A percentile compares a stretch with the other conserved stretches of the same genome.
These are phyloP conservation scores for Acanthamoeba triangularis DNA, from an alignment of 208 protist species.

Conservation along the genomic window DNA sequence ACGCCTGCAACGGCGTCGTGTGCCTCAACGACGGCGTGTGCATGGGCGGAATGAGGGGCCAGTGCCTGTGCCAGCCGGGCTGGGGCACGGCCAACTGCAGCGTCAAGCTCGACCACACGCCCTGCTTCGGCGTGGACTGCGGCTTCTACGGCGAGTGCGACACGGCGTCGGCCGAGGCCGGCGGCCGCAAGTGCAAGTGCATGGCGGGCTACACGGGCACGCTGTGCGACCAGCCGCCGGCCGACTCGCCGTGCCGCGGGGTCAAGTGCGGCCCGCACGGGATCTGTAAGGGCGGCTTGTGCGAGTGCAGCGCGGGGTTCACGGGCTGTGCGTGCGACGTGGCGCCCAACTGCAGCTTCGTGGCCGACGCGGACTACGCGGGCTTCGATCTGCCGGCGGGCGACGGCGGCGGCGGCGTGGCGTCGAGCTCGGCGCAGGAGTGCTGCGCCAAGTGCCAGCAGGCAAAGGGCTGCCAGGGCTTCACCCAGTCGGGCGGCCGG, in stretches of 20 bases:
- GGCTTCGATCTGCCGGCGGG: conserved; percentile 44
- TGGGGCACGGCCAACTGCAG: conserved; percentile 54
- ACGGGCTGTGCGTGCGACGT: conserved; percentile 67
- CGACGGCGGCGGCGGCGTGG: neutral
- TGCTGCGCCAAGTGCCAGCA: conserved; percentile 34
- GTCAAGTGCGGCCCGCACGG: conserved; percentile 38
- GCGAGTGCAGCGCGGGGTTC: conserved; percentile 54
- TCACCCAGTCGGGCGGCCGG: neutral
- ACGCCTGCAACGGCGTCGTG: conserved; percentile 29
- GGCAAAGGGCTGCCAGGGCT: neutral
- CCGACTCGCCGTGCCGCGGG: conserved; percentile 31
- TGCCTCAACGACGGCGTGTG: conserved; percentile 71
- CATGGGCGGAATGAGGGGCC: conserved; percentile 56
- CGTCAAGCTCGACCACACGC: conserved; percentile 58
- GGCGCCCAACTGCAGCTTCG: conserved; percentile 59
- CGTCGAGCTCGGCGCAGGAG: neutral
- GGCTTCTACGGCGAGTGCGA: conserved; percentile 61
- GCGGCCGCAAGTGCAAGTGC: conserved; percentile 53
- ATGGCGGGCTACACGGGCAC: conserved; percentile 27
- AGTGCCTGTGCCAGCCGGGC: conserved; percentile 70
- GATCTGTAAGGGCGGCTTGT: conserved; percentile 66
- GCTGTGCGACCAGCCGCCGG: conserved; percentile 10
- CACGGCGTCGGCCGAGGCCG: conserved; percentile 33
- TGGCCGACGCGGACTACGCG: neutral
- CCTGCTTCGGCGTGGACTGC: conserved; percentile 61